Evolutionary conservation across 2,329 filamentous ascomycete species (phyloP), one percentile per base, ranked within the genome.

Genomic region (Xylaria digitata): DNA sequence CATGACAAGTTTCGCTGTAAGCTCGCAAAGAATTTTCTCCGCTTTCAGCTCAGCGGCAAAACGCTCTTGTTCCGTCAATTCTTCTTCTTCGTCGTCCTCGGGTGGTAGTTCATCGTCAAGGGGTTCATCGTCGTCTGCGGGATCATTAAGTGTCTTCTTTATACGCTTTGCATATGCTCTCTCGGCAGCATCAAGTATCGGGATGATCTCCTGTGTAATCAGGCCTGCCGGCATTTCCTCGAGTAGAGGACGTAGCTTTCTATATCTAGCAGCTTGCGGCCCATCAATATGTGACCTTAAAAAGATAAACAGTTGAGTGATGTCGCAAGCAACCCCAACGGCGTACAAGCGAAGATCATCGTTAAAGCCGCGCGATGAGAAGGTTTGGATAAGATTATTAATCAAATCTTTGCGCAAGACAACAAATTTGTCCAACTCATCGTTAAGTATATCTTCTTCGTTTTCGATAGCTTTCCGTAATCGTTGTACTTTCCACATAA

Each of bases 401-500:
- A 86, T 82, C 75, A 90, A 90, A 0, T 82, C 80, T 62, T 85
- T 84, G 60, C 87, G 86, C 68, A 86, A 78, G 7, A 83, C 74
- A 7, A 85, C 84, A n/a, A 91, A 81, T 23, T 85, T 79, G 71
- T 91, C 87, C 34, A 94, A 81, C 7, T 89, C 86, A 6, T 82
- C 78, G 56, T 87, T 83, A 1, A 87, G 75, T 61, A 93, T 79
- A 59, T 81, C 85, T 3, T 82, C 84, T 49, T 88, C 85, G 30
- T 84, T 83, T 17, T 84, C 80, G 42, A 92, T 78, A 17, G 85
- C 79, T 61, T 84, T 82, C 68, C 84, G 82, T 67, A 93, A 75
- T 59, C 85, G 83, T 60, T 88, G 87, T 23, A 91, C 86, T 76
- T 96, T 95, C 96, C 96, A 99, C 89, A 97, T 93, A 77, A 97